A percentile compares a stretch with the other conserved stretches of the same genome.
phyloP scores from a whole-genome alignment of 129 eudicot species.

The Kitagawia praeruptora region DNA sequence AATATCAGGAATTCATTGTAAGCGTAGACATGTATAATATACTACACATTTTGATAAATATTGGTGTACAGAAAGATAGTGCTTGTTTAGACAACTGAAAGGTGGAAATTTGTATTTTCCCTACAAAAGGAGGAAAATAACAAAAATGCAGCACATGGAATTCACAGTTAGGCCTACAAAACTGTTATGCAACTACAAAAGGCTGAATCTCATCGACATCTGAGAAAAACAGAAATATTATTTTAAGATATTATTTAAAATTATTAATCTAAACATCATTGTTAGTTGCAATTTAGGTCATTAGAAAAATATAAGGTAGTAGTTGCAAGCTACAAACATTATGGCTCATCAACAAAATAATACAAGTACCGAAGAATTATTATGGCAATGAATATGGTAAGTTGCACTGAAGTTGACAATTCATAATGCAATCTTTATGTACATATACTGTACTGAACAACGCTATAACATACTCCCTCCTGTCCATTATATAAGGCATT shows the following conservation, averaged over 20 bases:
- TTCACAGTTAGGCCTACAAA: neutral
- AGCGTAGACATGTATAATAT: no score
- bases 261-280: no score
- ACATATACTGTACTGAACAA: neutral
- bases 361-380: neutral
- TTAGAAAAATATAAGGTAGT: neutral
- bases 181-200: neutral
- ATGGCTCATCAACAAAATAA: neutral
- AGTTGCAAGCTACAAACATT: neutral
- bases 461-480: no score
- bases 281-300: no score
- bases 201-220: neutral
- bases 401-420: neutral
- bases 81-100: neutral
- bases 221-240: neutral
- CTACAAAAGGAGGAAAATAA: neutral
- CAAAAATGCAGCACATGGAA: neutral
- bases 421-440: neutral
- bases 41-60: no score
- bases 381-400: neutral
- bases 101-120: neutral
- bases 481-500: no score
- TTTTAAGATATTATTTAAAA: no score
- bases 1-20: no score
- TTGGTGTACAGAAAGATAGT: no score